phyloP scores from a whole-genome alignment of 345 rosid species.

The Citrus maxima region DNA sequence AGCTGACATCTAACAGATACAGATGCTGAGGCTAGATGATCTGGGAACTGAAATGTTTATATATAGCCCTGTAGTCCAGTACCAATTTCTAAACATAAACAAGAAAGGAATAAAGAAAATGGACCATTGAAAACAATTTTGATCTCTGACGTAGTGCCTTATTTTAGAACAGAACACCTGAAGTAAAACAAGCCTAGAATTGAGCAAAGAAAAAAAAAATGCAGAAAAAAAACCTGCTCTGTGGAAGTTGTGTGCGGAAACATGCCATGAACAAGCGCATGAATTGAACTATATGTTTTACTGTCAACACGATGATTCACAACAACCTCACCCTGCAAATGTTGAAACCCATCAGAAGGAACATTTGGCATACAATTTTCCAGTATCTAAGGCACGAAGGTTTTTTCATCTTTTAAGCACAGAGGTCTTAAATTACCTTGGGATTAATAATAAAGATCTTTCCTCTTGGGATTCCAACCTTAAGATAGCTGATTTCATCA shows the following conservation, averaged over 20 bases:
- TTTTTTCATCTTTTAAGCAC: background rate
- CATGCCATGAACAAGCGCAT: conserved; percentile 80
- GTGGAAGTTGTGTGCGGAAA: conserved; percentile 61
- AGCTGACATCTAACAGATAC: background rate
- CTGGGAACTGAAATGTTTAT: background rate
- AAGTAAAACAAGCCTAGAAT: background rate
- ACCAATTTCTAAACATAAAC: background rate
- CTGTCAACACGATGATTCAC: conserved; percentile 78
- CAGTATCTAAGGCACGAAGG: conserved; percentile 3
- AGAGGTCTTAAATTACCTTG: conserved; percentile 49
- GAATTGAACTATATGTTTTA: conserved; percentile 78
- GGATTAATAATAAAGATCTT: conserved; percentile 95
- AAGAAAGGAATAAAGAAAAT: background rate
- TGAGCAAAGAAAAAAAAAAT: background rate
- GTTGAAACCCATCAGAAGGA: conserved; percentile 18
- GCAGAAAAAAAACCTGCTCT: conserved; percentile 55
- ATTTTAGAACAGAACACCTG: background rate
- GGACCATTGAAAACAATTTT: background rate
- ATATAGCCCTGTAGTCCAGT: background rate
- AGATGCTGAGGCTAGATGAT: background rate
- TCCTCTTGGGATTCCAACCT: conserved; percentile 95
- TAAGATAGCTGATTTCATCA: conserved; percentile 94
- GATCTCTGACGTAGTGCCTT: background rate
- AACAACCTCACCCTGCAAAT: conserved; percentile 87
- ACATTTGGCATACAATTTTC: background rate